Evolutionary conservation across 257 asterid species (phyloP), one percentile per base, ranked within the genome.

Genomic region (Salvia hispanica): DNA sequence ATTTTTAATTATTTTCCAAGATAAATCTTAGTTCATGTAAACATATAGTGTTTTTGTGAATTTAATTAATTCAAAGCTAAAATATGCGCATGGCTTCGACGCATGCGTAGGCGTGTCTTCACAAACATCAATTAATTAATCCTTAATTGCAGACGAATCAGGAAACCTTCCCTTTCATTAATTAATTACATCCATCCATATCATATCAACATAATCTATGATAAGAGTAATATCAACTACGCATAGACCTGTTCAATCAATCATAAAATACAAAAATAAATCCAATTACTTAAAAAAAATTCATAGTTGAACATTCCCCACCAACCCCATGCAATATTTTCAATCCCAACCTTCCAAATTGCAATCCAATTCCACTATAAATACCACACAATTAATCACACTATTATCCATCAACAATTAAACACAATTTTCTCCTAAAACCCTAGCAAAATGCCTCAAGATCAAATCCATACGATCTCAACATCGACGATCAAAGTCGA

Each of bases 401-500:
- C 43, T 25, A 39, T 5, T 5, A 39, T 5, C 43, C 43, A 39
- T 1, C 8, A 11, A 3, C 12, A 55, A 14, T 10, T 21, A 6
- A 40, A 7, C 11, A 36, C 2, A 9, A n/a, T n/a, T 3, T 6
- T 18, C 31, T 25, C 31, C 8, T n/a, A 7, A 15, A 65, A 48
- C 45, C 60, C 46, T 14, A 37, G 4, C 13, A 66, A 51, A 52
- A 66, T 66, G 73, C 54, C 73, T 44, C 57, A 15, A 31, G 9
- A 57, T 3, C n/a, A 47, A 69, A 59, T 69, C 36, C 5, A 34
- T 0, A 14, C 56, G 11, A 7, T 75, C 18, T 79, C 78, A 3
- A 71, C 15, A 12, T 58, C 60, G 21, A 71, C 52, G 5, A 62
- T 74, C 53, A 67, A 39, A 14, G 6, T 51, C 14, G 62, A 72